Base-by-base conservation (phyloP, 805 yeast genomes). In the Metschnikowia gelsemii region DNA sequence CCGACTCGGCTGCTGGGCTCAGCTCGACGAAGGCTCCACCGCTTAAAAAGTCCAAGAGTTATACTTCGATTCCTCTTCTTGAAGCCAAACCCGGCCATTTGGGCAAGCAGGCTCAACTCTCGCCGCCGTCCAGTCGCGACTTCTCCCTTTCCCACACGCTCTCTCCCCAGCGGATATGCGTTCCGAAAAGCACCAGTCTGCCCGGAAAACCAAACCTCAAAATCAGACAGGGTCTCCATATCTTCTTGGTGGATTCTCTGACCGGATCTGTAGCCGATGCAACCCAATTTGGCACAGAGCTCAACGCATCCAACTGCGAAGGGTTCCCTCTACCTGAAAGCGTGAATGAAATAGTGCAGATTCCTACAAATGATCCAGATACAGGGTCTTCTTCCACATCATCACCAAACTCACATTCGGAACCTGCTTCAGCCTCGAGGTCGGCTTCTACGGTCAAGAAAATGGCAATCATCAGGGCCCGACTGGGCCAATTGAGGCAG, bases 231-330 rank as follows among this genome's bases (percentile, higher is more conserved):
- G 27, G 49, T 17, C 43, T 47, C 12, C 55, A 56, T 23, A 78
- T 78, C 34, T 69, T 73, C 50, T 61, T 80, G 32, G 85, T 82
- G 22, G 82, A 80, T 49, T 72, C 85, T 5, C 75, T 79, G 54
- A 78, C 81, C 27, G 85, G 86, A 0, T 66, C 65, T 42, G 53
- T 79, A 12, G 73, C 72, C 48, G 87, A 82, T 52, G 86, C 87
- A 8, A 81, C 87, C 2, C 75, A 72, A 49, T 81, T 76, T 59
- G 88, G 85, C 2, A 82, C 87, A 1, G 86, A 81, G 56, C 66
- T 82, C 42, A 82, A 82, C 55, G 72, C 86, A 0, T 69, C 75
- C 26, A 80, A 79, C 51, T 71, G 83, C 43, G 76, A 73, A 46
- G 85, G 83, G 7, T 75, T 82, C 35, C 80, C 82, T 9, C 57